These are phyloP conservation scores for Dipteronia dyeriana DNA, from an alignment of 345 rosid genomes.

Conservation along the genomic window DNA sequence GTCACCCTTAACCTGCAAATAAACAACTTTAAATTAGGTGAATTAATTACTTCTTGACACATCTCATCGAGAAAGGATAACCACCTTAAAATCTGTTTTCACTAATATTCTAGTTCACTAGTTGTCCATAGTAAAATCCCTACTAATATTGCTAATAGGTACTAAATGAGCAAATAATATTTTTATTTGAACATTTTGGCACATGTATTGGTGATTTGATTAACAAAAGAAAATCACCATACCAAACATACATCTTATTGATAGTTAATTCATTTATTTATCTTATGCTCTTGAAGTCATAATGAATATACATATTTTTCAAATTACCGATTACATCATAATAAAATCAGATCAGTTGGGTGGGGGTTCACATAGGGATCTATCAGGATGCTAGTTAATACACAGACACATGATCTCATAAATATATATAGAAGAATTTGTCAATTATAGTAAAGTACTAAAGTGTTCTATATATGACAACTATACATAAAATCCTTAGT, in stretches of 20 bases:
- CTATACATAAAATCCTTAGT: too few species aligned
- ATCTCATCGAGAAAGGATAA: neutral
- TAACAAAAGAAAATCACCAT: neutral
- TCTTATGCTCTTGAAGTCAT: neutral
- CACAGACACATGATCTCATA: neutral
- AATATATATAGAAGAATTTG: too few species aligned
- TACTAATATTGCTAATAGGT: neutral
- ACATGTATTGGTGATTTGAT: neutral
- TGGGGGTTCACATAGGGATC: neutral
- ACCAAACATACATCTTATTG: neutral
- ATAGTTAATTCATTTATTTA: too few species aligned
- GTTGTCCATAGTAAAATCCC: neutral
- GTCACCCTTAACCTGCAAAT: constrained; percentile 92
- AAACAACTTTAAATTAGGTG: constrained; percentile 16
- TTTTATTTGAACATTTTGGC: neutral
- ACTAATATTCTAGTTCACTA: constrained; percentile 2
- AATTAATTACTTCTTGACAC: neutral
- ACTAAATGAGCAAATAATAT: neutral
- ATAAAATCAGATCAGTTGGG: neutral
- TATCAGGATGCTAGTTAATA: neutral
- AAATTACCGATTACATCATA: neutral
- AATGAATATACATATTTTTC: too few species aligned
- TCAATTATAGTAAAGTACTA: too few species aligned
- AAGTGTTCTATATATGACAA: too few species aligned
- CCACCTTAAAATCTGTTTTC: neutral